Percentiles rank a stretch among this genome's conserved stretches.
Conservation (phyloP, 2,329 filamentous ascomycete species). For the Colletotrichum karsti region DNA sequence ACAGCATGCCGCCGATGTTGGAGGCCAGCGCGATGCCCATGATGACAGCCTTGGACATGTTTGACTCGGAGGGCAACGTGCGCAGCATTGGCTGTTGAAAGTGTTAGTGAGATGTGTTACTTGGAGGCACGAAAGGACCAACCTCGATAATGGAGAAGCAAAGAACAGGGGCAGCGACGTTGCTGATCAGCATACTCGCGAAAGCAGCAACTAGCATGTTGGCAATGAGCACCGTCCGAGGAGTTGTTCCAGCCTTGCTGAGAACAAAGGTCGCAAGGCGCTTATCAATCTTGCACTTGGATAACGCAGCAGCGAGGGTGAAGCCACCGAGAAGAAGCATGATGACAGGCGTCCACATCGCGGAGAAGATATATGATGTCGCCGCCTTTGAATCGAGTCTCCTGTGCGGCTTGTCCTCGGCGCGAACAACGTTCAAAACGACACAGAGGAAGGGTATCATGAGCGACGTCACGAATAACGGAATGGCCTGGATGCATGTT, state of each 20-base stretch:
- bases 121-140: slow-evolving; percentile 35
- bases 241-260: slow-evolving; percentile 93
- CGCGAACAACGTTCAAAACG: slow-evolving; percentile 82
- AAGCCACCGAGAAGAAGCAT: slow-evolving; percentile 98
- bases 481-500: slow-evolving; percentile 73
- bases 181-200: slow-evolving; percentile 98
- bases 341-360: slow-evolving; percentile 99
- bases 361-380: slow-evolving; percentile 84
- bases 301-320: slow-evolving; percentile 92
- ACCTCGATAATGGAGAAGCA: slow-evolving; percentile 98
- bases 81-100: slow-evolving; percentile 81
- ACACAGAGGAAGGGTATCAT: slow-evolving; percentile 94
- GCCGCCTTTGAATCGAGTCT: slow-evolving; percentile 84
- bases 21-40: slow-evolving; percentile 94
- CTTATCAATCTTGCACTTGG: slow-evolving; percentile 98
- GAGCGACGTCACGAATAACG: slow-evolving; percentile 94
- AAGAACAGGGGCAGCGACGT: slow-evolving; percentile 94
- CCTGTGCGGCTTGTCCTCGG: slow-evolving; percentile 62
- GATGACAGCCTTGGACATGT: slow-evolving; percentile 94
- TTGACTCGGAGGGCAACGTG: slow-evolving; percentile 87
- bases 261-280: slow-evolving; percentile 95
- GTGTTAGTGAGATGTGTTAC: slow-evolving; percentile 18
- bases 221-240: slow-evolving; percentile 88
- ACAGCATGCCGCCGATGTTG: slow-evolving; percentile 96
- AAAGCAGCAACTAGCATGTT: slow-evolving; percentile 99